Base-by-base conservation (phyloP, 768 basidiomycete genomes). In the Calocera cornea region DNA sequence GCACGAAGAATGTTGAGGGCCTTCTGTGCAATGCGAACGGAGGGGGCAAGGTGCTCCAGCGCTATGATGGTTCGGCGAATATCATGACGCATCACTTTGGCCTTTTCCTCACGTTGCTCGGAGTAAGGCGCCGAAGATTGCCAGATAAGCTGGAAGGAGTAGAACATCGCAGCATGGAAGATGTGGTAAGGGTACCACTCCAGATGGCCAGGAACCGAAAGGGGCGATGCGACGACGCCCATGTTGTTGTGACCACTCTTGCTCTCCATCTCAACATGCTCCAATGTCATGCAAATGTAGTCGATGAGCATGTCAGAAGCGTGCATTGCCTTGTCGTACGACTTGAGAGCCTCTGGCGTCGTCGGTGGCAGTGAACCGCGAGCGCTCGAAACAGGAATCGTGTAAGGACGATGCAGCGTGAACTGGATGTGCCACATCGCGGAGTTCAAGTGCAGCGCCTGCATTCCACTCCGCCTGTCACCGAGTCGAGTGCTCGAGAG, bases 101-200 rank as follows among this genome's bases (percentile, higher is more conserved):
- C 88, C 29, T 87, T 89, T 50, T 87, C 87, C 70, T 90, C 89
- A 69, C 88, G 88, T 64, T 14, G 14, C 31, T 60, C 54, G 31
- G 54, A 60, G 22, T 60, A 60, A 29, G 54, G 54, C 2, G 14
- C 54, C 24, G 54, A 60, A 2, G 89, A 87, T 72, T 89, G 86
- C 38, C 86, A 83, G 72, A 91, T 87, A 64, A 92, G 82, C 72
- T 92, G 89, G 78, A 91, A 91, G n/a, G 88, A 88, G 82, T 92
- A 90, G 78, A 92, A 92, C 86, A 92, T 90, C 64, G 88, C 88
- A 22, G 90, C 89, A 63, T 87, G 87, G 79, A 92, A 92, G 71
- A 87, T 84, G 73, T 92, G 89, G 78, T 88, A 89, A 0, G 89
- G 88, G 2, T 86, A 87, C 86, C 88, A 90, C 71, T 85, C 86